Base-by-base conservation (phyloP, 164 flowering plant species). In the Litsea cubeba region DNA sequence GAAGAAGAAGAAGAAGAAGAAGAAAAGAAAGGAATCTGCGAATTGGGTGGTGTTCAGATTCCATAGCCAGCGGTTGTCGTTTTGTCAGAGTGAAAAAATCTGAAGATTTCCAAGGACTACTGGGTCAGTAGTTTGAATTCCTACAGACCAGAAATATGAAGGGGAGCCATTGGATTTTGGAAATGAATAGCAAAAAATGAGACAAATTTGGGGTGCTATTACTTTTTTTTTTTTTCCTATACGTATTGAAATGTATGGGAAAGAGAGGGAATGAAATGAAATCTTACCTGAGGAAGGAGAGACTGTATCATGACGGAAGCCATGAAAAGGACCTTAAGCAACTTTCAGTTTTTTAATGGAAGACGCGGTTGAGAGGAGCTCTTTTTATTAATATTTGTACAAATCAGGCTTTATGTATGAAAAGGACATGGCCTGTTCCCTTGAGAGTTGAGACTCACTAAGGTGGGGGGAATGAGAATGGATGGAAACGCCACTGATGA, bases 41-140 rank as follows among this genome's bases (percentile, higher is more conserved):
- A 50, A 63, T 72, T 32, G 12, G 20, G 30, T 26, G 14, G 24
- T 17, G 49, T 68, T 23, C 25, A 68, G 79, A 77, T 77, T 77
- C 76, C 79, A 40, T 58, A 62, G 35, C 70, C 15, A 32, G 62
- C 18, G 23, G 22, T 77, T 77, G 76, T 69, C 73, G 69, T 63
- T 50, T 66, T 64, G n/a, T 32, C 46, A 22, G 50, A 63, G 24
- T 1, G 22, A 62, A 49, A 49, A 63, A 64, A 46, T 8, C 65
- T 62, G 4, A 17, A 62, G 24, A 22, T 62, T 65, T 11, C 25
- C 12, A 11, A 30, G 4, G 26, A 32, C 20, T 51, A 12, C 12
- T 60, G 25, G 15, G 50, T n/a, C 69, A 46, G 75, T 50, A 72
- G 17, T 24, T 62, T 8, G 67, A 73, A 60, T 54, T 50, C 65